Evolutionary conservation across 2,329 filamentous ascomycete species (phyloP).

Genomic region (Microdochium nivale): DNA sequence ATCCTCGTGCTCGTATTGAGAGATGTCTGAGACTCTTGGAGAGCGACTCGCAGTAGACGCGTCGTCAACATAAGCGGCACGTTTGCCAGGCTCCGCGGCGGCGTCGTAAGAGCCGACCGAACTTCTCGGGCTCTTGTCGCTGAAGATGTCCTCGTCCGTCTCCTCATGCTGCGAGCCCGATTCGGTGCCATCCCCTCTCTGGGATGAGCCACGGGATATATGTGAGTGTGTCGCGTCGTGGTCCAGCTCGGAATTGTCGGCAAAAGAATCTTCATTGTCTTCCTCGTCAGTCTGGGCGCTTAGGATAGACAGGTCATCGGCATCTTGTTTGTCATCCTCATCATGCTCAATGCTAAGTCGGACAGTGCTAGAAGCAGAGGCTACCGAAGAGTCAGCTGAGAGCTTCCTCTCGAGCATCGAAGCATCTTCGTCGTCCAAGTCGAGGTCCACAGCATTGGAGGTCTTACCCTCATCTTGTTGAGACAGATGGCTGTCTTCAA

Average conservation of each 20-base stretch:
- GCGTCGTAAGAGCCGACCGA: constrained; percentile 43
- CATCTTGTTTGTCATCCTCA: too few relatives aligned
- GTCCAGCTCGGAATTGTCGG: constrained; percentile 12
- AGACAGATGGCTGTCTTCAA: not conserved
- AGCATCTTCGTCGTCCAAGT: not conserved
- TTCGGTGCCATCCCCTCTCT: constrained; percentile 22
- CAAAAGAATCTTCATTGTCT: constrained; percentile 11
- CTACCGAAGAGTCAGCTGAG: not conserved
- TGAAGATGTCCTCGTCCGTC: constrained; percentile 48
- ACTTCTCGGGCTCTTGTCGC: constrained; percentile 47
- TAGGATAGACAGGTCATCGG: constrained; percentile 19
- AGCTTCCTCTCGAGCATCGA: not conserved
- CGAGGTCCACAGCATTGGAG: not conserved
- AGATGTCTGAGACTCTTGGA: constrained; percentile 41
- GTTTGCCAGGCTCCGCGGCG: constrained; percentile 20
- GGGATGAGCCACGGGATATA: constrained; percentile 5
- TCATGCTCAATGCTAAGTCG: constrained; percentile 14
- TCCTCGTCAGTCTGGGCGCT: constrained; percentile 18
- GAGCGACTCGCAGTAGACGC: constrained; percentile 25
- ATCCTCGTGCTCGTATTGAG: constrained; percentile 35
- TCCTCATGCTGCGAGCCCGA: constrained; percentile 42
- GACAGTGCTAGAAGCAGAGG: constrained; percentile 1
- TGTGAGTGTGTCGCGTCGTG: constrained; percentile 7
- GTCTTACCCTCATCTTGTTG: not conserved
- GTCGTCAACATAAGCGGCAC: constrained; percentile 17